A percentile compares a stretch with the other conserved stretches of the same genome.
Conservation (phyloP, 768 basidiomycete species). For the Kwoniella sp. region DNA sequence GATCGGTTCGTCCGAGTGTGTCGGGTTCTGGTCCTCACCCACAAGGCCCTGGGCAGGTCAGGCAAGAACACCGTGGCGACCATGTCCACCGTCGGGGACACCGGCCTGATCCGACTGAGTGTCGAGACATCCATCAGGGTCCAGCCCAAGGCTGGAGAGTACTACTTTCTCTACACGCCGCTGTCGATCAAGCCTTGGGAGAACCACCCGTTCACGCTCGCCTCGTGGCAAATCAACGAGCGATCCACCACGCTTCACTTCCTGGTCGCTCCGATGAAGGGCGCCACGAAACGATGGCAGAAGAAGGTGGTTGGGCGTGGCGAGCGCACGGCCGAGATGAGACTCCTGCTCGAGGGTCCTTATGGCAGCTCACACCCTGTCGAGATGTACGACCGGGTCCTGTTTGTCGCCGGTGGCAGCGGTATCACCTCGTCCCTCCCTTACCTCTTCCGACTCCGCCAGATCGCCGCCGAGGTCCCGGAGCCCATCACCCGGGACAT, state of each 20-base stretch:
- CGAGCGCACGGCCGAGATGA: neutral
- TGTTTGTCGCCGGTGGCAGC: constrained; percentile 22
- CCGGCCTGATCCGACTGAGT: constrained; percentile 16
- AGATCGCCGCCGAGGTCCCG: neutral
- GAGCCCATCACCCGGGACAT: neutral
- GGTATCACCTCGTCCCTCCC: constrained; percentile 27
- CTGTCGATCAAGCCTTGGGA: constrained; percentile 24
- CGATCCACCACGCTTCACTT: constrained; percentile 10
- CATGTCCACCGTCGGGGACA: neutral
- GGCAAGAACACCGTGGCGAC: constrained; percentile 15
- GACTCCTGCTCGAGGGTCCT: constrained; percentile 30
- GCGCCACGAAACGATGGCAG: constrained; percentile 16
- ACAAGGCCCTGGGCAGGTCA: neutral
- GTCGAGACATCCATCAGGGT: constrained; percentile 12
- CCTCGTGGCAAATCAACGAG: constrained; percentile 14
- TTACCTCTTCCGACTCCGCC: constrained; percentile 8
- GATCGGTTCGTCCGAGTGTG: constrained; percentile 25
- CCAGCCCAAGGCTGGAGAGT: constrained; percentile 20
- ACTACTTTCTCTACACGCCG: constrained; percentile 32
- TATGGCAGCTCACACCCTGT: constrained; percentile 24
- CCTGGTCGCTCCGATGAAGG: constrained; percentile 15
- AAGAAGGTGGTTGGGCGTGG: constrained; percentile 2
- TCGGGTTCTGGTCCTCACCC: constrained; percentile 18
- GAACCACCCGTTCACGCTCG: constrained; percentile 38
- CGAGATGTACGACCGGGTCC: constrained; percentile 12